Base-by-base conservation (phyloP, 1,284 basidiomycete genomes). In the Austropuccinia psidii region DNA sequence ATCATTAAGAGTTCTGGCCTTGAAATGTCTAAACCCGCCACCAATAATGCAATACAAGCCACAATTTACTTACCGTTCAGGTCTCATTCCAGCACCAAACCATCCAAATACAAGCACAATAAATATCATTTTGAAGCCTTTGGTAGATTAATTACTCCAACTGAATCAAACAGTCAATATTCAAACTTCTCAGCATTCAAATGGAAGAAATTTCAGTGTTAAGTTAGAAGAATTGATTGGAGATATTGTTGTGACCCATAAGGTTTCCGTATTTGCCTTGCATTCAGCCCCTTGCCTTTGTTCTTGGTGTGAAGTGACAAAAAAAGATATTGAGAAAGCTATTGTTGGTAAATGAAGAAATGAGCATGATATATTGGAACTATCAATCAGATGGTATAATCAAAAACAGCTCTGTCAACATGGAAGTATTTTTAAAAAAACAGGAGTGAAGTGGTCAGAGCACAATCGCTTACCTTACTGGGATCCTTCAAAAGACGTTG, bases 381-480 rank as follows among this genome's bases (percentile, higher is more conserved):
- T 37, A 15, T 52, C 29, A 9, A n/a, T 4, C 24, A 19, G 41
- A 15, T 69, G 67, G 55, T 15, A 47, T 21, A 54, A 58, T 2
- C 27, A 17, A 43, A 9, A 27, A 11, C 27, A 50, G 35, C 6
- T 15, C 15, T 15, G 5, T 5, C 57, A 2, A 33, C 15, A 60
- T 35, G 24, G 37, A 47, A 33, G 17, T 13, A 19, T 69, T 24
- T 21, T 69, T 0, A 43, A 60, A 27, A 13, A 45, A 43, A 69
- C 24, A n/a, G 55, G 67, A 13, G 67, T 69, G 7, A 37, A 19
- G 4, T 49, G 52, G 41, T 69, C 67, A 15, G 67, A 69, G 24
- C 55, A 58, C 17, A 58, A 69, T 69, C 19, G 21, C 19, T 31
- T 69, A 1, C 52, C 55, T 21, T 69, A 69, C 50, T 69, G 67